Evolutionary conservation across 257 asterid genomes (phyloP), one percentile per base, ranked within the genome.

Genomic region (Schizonepeta tenuifolia): DNA sequence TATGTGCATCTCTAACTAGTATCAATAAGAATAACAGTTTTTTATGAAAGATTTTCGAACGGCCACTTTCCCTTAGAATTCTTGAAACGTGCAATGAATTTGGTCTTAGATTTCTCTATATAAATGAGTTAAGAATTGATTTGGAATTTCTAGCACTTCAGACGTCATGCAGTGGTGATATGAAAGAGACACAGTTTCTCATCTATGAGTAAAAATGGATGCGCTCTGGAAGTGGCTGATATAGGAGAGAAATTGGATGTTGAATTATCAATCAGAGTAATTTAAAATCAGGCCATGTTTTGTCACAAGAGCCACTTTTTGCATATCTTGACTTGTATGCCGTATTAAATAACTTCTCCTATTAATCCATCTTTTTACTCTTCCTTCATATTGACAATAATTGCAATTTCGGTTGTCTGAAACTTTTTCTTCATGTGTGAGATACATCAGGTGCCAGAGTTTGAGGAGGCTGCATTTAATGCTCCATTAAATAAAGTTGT

Each of bases 401-500:
- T 66, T 65, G 35, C 24, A 69, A 21, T 60, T 58, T 70, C 41
- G 26, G 20, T 31, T 35, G 12, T 65, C 44, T 60, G 41, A 49
- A 47, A 54, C 21, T 70, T 55, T 61, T 40, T 71, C 71, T 63
- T 71, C 36, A 12, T 71, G 64, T n/a, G 71, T 73, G 72, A 65
- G 79, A 65, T 64, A 43, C 78, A 58, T 83, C 73, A 94, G 99
- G 97, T 94, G 77, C 92, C 90, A 46, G 99, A 94, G 79, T 94
- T 94, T 87, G 99, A 94, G 84, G 97, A 91, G 80, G 95, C 89
- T 72, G 97, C 99, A 55, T 94, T 94, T 78, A 54, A 46, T 86
- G 96, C 97, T 72, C 86, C 90, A 12, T 54, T 86, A 43, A 94
- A 89, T 79, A 86, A 82, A 77, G 86, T 89, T 63, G 91, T 91